A percentile compares a stretch with the other conserved stretches of the same genome.
Conservation (phyloP, 2,329 filamentous ascomycete species). For the Penicillium sp. region DNA sequence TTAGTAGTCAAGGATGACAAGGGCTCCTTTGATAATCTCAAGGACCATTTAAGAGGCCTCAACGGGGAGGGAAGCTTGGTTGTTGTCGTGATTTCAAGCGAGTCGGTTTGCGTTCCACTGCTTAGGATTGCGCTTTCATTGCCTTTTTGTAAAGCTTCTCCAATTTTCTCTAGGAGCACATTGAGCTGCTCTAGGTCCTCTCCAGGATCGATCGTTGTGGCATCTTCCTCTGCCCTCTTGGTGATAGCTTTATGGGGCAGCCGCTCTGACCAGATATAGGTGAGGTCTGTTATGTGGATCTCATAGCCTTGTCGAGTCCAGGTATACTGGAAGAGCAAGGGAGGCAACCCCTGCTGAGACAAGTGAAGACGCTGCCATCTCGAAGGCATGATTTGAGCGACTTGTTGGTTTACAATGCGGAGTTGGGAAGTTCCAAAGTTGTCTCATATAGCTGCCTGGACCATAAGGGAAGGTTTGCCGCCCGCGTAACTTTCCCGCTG, state of each 20-base stretch:
- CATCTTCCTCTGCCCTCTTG: constrained; percentile 48
- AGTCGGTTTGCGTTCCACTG: constrained; percentile 29
- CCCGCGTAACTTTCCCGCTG: constrained; percentile 25
- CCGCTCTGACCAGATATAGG: constrained; percentile 57
- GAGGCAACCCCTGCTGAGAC: constrained; percentile 29
- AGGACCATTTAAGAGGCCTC: constrained; percentile 53
- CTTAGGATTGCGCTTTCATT: constrained; percentile 36
- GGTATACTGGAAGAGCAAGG: constrained; percentile 42
- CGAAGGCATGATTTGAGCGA: constrained; percentile 29
- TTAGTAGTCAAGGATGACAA: constrained; percentile 48
- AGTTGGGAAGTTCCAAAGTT: background rate
- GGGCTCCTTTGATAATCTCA: constrained; percentile 46
- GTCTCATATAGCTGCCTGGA: constrained; percentile 10
- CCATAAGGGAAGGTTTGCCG: constrained; percentile 24
- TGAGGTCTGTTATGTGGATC: constrained; percentile 59
- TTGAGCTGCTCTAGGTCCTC: constrained; percentile 56
- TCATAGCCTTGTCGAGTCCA: constrained; percentile 47
- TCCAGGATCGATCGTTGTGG: constrained; percentile 60
- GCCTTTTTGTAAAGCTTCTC: constrained; percentile 46
- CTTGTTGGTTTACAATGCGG: background rate
- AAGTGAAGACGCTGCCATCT: constrained; percentile 40
- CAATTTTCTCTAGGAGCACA: constrained; percentile 58
- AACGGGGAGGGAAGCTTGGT: constrained; percentile 56
- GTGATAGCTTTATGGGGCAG: constrained; percentile 50
- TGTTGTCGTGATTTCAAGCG: constrained; percentile 48